A percentile compares a stretch with the other conserved stretches of the same genome.
Conservation (phyloP, 139 green algal genomes). For the Chlorella sp. region DNA sequence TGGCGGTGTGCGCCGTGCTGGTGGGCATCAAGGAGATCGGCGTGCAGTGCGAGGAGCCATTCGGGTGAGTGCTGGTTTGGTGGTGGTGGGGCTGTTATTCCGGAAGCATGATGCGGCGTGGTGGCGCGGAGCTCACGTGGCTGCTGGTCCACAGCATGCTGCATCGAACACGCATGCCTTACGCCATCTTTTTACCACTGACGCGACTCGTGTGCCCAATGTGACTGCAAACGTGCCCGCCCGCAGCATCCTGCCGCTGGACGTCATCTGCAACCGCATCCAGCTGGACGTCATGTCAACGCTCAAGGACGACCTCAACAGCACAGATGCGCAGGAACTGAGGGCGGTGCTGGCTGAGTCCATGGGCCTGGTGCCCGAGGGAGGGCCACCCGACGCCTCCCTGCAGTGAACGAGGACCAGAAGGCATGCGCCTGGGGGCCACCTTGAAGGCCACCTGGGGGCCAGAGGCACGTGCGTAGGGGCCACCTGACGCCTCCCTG, state of each 20-base stretch:
- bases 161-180: not conserved
- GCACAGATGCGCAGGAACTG: not conserved
- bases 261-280: constrained; percentile 30
- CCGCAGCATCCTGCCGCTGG: constrained; percentile 36
- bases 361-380: constrained; percentile 3
- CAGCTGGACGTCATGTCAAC: constrained; percentile 17
- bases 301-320: constrained; percentile 9
- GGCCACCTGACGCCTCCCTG: too few relatives aligned
- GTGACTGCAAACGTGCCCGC: not conserved
- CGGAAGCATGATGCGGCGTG: too few relatives aligned
- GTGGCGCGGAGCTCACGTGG: too few relatives aligned
- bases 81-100: too few relatives aligned
- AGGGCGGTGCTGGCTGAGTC: constrained; percentile 5
- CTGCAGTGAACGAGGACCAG: too few relatives aligned
- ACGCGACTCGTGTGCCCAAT: not conserved
- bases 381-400: too few relatives aligned
- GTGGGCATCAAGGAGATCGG: constrained; percentile 44
- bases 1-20: constrained; percentile 20
- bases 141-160: too few relatives aligned
- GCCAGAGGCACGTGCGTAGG: too few relatives aligned
- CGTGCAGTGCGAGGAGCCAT: constrained; percentile 46
- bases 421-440: too few relatives aligned
- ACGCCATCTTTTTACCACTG: not conserved
- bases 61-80: constrained; percentile 2
- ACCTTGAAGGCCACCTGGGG: too few relatives aligned